Evolutionary conservation across 768 basidiomycete species (phyloP), one percentile per base, ranked within the genome.

Genomic region (Boletus tomentosulus): DNA sequence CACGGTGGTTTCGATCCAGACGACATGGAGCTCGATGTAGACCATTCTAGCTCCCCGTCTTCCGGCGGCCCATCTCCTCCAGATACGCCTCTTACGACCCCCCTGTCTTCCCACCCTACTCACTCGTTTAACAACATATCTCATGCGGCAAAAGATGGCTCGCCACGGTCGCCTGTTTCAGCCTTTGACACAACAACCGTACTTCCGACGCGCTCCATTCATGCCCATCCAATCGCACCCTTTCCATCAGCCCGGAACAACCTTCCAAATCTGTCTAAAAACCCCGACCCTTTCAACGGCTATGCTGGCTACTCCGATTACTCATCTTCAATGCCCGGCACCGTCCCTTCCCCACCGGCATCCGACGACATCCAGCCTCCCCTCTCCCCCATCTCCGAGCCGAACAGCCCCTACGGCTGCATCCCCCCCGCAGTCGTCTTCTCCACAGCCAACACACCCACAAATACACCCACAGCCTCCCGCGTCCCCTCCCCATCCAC

Each of bases 1-100:
- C 69, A 69, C 10, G 72, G 70, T 10, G 68, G 68, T 0, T 86
- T 87, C 60, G 88, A 89, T 64, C 75, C 85, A 0, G 87, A 89
- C 66, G 89, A 91, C 61, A 90, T 91, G 87, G 88, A 90, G 60
- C 77, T 89, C 22, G 87, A 89, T 48, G 66, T 75, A 25, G 87
- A 88, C 59, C 73, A 83, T 4, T 73, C 78, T 50, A 80, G 80
- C 1, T 76, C 81, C 6, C 74, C 78, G n/a, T 78, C 80, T 0
- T 78, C 81, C 0, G 55, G 57, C 3, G 66, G 46, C 1, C 60
- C 68, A 12, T 41, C 76, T 4, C 76, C 75, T 11, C 76, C 74
- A 28, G 76, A 77, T 48, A 78, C 77, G 0, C 76, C 76, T 27
- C 66, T 77, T 27, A 68, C 75, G 25, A 74, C 75, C 1, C 77